Evolutionary conservation across 352 stramenopile genomes (phyloP).

Genomic region (Chrysophaeum taylorii): DNA sequence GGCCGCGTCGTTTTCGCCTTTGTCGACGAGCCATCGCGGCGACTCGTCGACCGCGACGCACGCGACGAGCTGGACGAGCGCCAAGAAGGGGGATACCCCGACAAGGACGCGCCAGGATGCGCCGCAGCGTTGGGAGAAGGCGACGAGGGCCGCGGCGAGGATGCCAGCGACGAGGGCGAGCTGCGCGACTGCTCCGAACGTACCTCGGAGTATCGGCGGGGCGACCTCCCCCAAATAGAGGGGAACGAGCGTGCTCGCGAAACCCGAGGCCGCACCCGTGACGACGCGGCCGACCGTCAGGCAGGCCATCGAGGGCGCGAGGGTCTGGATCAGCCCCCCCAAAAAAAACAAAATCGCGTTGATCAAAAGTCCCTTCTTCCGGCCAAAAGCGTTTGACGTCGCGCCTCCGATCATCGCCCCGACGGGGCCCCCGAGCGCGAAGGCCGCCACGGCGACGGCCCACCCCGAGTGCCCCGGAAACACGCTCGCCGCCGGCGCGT

Average conservation of each 20-base stretch:
- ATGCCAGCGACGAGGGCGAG: conserved; percentile 66
- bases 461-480: conserved; percentile 56
- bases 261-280: conserved; percentile 59
- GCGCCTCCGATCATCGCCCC: conserved; percentile 37
- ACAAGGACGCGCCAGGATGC: conserved; percentile 44
- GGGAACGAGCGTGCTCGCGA: conserved; percentile 59
- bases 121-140: too few relatives aligned
- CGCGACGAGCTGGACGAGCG: conserved; percentile 30
- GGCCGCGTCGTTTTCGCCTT: neutral
- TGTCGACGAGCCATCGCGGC: too few relatives aligned
- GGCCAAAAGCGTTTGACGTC: conserved; percentile 44
- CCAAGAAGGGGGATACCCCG: conserved; percentile 40
- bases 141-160: conserved; percentile 51
- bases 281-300: conserved; percentile 55
- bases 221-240: conserved; percentile 70
- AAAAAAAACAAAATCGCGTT: conserved; percentile 46
- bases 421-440: conserved; percentile 57
- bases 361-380: conserved; percentile 43
- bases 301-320: conserved; percentile 46
- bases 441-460: conserved; percentile 51
- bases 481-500: conserved; percentile 49
- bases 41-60: too few relatives aligned
- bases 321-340: conserved; percentile 48
- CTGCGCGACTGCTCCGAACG: conserved; percentile 62
- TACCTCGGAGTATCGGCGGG: conserved; percentile 57